phyloP scores from a whole-genome alignment of 306 rosid genomes.

The Vigna hirtella region DNA sequence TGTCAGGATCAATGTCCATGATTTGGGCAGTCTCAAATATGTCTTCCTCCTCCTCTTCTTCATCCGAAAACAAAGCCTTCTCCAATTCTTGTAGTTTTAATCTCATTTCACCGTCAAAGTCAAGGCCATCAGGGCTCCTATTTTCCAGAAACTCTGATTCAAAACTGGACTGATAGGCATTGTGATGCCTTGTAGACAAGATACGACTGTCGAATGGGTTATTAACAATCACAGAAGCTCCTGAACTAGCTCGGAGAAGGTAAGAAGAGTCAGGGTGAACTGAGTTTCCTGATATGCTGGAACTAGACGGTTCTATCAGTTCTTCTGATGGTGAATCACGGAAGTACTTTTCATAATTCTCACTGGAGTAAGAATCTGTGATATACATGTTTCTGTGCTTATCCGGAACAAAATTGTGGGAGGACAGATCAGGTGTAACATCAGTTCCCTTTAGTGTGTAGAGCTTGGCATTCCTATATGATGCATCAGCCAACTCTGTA shows the following conservation, averaged over 20 bases:
- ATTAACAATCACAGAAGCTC: slow-evolving; percentile 48
- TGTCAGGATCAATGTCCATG: slow-evolving; percentile 76
- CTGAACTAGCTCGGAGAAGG: slow-evolving; percentile 52
- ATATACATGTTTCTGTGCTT: slow-evolving; percentile 58
- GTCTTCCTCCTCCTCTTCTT: slow-evolving; percentile 62
- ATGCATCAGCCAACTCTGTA: slow-evolving; percentile 61
- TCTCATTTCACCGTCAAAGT: slow-evolving; percentile 74
- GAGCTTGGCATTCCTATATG: slow-evolving; percentile 68
- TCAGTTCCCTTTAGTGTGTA: slow-evolving; percentile 69
- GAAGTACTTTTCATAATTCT: slow-evolving; percentile 85
- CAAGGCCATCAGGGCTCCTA: slow-evolving; percentile 60
- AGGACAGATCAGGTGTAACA: slow-evolving; percentile 61
- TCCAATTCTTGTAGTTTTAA: slow-evolving; percentile 85
- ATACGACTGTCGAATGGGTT: slow-evolving; percentile 52
- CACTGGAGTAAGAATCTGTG: slow-evolving; percentile 67
- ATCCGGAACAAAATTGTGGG: slow-evolving; percentile 61
- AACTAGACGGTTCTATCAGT: slow-evolving; percentile 59
- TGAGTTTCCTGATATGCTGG: slow-evolving; percentile 66
- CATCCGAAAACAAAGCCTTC: slow-evolving; percentile 79
- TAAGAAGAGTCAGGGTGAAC: slow-evolving; percentile 54
- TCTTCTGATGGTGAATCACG: slow-evolving; percentile 78
- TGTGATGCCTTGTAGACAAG: slow-evolving; percentile 47
- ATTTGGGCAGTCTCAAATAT: slow-evolving; percentile 57
- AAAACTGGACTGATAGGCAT: slow-evolving; percentile 54
- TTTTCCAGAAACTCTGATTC: slow-evolving; percentile 64